phyloP scores from a whole-genome alignment of 176 grass and related monocot genomes.

The Poa annua region DNA sequence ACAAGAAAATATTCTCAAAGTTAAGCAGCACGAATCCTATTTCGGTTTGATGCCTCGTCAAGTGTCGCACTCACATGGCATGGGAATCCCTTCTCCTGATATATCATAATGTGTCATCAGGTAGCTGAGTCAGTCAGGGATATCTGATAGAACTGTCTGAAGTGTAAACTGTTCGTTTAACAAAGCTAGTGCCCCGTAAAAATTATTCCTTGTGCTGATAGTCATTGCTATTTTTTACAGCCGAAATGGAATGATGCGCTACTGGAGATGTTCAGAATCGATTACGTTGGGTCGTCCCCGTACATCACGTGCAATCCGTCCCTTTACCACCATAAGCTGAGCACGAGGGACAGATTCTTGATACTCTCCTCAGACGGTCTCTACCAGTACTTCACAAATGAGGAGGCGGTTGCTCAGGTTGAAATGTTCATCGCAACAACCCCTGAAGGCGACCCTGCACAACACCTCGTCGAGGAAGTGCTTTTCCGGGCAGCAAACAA shows the following conservation, averaged over 20 bases:
- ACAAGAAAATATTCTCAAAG: neutral
- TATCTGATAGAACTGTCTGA: neutral
- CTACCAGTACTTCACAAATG: slow-evolving; percentile 97
- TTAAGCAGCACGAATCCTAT: slow-evolving; percentile 5
- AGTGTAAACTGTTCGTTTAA: neutral
- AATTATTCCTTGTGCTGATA: slow-evolving; percentile 11
- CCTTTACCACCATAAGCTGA: slow-evolving; percentile 74
- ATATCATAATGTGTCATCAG: neutral
- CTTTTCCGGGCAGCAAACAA: slow-evolving; percentile 92
- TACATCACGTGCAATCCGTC: slow-evolving; percentile 93
- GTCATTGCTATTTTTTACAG: slow-evolving; percentile 50
- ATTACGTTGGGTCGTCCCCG: slow-evolving; percentile 73
- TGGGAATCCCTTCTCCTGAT: slow-evolving; percentile 5
- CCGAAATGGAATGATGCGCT: slow-evolving; percentile 93
- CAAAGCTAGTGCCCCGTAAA: neutral
- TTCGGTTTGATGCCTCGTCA: neutral
- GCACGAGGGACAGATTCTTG: slow-evolving; percentile 79
- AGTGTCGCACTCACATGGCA: slow-evolving; percentile 12
- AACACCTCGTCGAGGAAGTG: slow-evolving; percentile 91
- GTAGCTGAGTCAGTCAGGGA: neutral
- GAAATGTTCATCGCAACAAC: slow-evolving; percentile 88
- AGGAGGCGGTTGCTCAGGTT: slow-evolving; percentile 80
- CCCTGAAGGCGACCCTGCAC: slow-evolving; percentile 92
- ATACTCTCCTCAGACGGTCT: slow-evolving; percentile 95
- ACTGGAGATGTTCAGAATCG: slow-evolving; percentile 94